Conservation (phyloP, 2,329 filamentous ascomycete genomes). For the Verticillium longisporum region DNA sequence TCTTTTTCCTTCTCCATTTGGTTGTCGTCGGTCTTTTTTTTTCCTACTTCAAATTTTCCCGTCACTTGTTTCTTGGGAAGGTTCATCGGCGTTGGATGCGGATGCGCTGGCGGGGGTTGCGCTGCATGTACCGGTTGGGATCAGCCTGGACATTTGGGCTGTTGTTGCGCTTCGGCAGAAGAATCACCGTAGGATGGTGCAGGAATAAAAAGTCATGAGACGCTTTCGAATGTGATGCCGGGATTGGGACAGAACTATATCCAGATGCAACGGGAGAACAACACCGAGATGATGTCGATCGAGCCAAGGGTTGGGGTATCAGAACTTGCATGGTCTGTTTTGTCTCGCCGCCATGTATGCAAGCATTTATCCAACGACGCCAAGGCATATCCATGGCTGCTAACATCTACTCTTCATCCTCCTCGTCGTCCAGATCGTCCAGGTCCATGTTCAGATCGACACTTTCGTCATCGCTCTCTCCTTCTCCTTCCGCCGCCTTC, state of each 20-base stretch:
- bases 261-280: background rate
- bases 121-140: background rate
- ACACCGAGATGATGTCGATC: background rate
- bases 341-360: background rate
- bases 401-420: slow-evolving; percentile 21
- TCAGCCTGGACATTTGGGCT: background rate
- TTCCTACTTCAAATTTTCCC: no score
- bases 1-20: no score
- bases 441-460: slow-evolving; percentile 55
- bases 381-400: background rate
- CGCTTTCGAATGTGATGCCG: background rate
- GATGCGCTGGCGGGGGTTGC: background rate
- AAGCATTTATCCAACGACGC: no score
- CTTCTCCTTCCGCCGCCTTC: slow-evolving; percentile 25
- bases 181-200: background rate
- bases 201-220: background rate
- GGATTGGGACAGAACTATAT: background rate
- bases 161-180: background rate
- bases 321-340: background rate
- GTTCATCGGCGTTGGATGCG: background rate
- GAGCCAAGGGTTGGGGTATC: slow-evolving; percentile 6
- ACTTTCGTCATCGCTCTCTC: slow-evolving; percentile 45
- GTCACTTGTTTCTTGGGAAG: no score
- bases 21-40: background rate
- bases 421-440: slow-evolving; percentile 38